These are phyloP conservation scores for Podaxis sp. DNA, from an alignment of 768 basidiomycete species.

Conservation along the genomic window DNA sequence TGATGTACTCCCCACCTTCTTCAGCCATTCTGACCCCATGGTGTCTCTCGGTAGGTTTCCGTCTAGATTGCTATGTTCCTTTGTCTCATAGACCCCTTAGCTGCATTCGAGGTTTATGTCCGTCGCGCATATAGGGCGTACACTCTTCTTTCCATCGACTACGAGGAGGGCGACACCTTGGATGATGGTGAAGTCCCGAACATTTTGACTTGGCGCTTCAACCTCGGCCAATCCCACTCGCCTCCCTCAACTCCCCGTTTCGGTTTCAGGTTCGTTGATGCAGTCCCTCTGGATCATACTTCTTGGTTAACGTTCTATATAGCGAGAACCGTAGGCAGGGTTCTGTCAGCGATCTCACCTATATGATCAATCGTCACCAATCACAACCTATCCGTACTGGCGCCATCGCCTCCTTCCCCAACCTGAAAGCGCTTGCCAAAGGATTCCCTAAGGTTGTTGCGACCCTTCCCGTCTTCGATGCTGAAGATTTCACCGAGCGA, in stretches of 20 bases:
- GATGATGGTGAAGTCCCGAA: constrained; percentile 83
- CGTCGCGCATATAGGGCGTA: constrained; percentile 96
- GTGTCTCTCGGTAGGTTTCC: constrained; percentile 69
- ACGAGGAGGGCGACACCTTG: constrained; percentile 85
- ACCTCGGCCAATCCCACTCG: constrained; percentile 84
- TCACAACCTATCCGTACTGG: constrained; percentile 89
- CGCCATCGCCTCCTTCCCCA: constrained; percentile 88
- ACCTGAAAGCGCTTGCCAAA: constrained; percentile 59
- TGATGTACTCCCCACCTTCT: constrained; percentile 96
- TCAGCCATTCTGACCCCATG: constrained; percentile 82
- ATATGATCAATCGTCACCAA: constrained; percentile 84
- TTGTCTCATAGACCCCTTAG: constrained; percentile 36
- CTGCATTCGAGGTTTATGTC: constrained; percentile 94
- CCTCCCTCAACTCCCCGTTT: constrained; percentile 82
- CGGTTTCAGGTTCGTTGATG: constrained; percentile 40
- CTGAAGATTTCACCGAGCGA: constrained; percentile 69
- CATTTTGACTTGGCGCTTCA: constrained; percentile 93
- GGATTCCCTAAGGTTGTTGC: constrained; percentile 77
- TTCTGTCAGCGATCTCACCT: constrained; percentile 94
- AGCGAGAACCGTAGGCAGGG: constrained; percentile 77
- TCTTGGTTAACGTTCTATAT: constrained; percentile 6
- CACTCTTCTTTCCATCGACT: constrained; percentile 86
- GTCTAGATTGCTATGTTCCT: neutral
- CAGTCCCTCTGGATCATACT: neutral
- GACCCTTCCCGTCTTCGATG: constrained; percentile 73